These are phyloP conservation scores for Fraxinus paxiana DNA, from an alignment of 305 asterid genomes.

Conservation along the genomic window DNA sequence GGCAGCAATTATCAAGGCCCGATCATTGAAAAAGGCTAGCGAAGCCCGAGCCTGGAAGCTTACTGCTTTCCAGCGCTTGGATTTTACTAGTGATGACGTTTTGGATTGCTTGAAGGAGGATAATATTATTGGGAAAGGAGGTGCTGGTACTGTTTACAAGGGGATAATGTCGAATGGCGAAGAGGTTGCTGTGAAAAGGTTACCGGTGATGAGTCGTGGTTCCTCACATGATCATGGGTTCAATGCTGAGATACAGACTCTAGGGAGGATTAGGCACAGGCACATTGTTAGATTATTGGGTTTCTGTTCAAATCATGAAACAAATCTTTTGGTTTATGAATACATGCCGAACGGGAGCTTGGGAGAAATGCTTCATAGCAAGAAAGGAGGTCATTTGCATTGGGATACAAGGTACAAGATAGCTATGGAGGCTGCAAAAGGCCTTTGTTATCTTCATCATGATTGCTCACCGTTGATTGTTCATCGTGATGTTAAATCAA, in stretches of 20 bases:
- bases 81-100: conserved; percentile 35
- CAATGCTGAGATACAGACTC: conserved; percentile 40
- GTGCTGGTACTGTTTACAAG: conserved; percentile 42
- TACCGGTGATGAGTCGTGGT: conserved; percentile 3
- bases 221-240: conserved; percentile 38
- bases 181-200: conserved; percentile 35
- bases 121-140: conserved; percentile 46
- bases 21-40: conserved; percentile 23
- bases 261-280: conserved; percentile 40
- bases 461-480: conserved; percentile 44
- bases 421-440: conserved; percentile 42
- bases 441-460: conserved; percentile 45
- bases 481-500: conserved; percentile 45
- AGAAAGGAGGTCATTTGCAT: conserved; percentile 31
- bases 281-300: conserved; percentile 38
- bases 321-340: conserved; percentile 41
- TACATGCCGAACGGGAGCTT: conserved; percentile 48
- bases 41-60: conserved; percentile 33
- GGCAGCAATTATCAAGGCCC: conserved; percentile 37
- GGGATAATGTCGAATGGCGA: conserved; percentile 36
- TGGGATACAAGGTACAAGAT: conserved; percentile 41
- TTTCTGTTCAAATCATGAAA: conserved; percentile 39
- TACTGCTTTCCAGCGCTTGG: conserved; percentile 43
- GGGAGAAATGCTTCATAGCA: conserved; percentile 42
- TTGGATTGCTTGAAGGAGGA: conserved; percentile 37